Evolutionary conservation across 495 filamentous ascomycete species (phyloP).

Genomic region (Xylaria bambusicola): DNA sequence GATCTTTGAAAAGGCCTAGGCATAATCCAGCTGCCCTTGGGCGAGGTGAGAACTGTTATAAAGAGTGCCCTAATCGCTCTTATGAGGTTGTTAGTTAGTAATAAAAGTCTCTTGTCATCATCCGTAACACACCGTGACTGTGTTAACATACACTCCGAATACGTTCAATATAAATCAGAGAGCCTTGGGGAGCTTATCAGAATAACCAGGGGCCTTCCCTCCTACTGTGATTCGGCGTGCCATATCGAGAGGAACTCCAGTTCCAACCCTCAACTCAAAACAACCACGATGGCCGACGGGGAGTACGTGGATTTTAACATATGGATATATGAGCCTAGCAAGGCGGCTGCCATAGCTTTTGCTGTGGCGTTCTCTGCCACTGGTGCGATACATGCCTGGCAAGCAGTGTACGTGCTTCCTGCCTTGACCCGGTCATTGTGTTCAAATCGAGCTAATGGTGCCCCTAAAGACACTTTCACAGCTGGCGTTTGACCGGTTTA

Average conservation of each 20-base stretch:
- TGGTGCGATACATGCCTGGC: constrained; percentile 59
- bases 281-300: constrained; percentile 38
- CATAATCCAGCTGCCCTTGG: not conserved
- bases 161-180: too few species aligned
- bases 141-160: too few species aligned
- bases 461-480: constrained; percentile 54
- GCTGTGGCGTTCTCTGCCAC: constrained; percentile 64
- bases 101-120: not conserved
- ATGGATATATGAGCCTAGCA: constrained; percentile 76
- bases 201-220: not conserved
- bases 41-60: constrained; percentile 6
- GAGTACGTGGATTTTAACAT: constrained; percentile 52
- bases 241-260: too few species aligned
- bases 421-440: not conserved
- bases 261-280: not conserved
- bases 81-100: not conserved
- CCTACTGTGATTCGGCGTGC: not conserved
- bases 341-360: constrained; percentile 69
- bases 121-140: not conserved
- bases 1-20: not conserved
- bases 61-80: not conserved
- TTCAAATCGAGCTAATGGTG: constrained; percentile 41
- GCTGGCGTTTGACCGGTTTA: constrained; percentile 43
- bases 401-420: constrained; percentile 56
- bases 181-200: too few species aligned